Evolutionary conservation across 2,329 filamentous ascomycete species (phyloP), one percentile per base, ranked within the genome.

Genomic region (Cyphellophora europaea): DNA sequence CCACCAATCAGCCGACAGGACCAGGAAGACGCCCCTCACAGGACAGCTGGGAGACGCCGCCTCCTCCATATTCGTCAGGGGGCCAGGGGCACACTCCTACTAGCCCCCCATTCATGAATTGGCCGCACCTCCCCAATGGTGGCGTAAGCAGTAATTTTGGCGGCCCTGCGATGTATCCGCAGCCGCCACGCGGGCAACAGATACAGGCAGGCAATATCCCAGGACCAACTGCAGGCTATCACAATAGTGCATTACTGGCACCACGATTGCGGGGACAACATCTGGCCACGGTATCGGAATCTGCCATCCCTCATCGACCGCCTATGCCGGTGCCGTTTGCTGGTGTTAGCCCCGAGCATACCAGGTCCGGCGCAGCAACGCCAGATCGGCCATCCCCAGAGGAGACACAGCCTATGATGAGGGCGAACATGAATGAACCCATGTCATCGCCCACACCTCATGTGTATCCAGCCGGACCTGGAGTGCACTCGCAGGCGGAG

Each of bases 11-110:
- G n/a, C 8, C 8, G 21, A 8, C 8, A 25, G 21, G 21, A 8
- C 8, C 8, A 25, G 21, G 21, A n/a, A 25, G 30, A 16, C 8
- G 14, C 15, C 15, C 15, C 14, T 32, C 30, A 13, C 41, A 6
- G 30, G 31, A 13, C 33, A 40, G 43, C 17, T 49, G 47, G 47
- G 45, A 49, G 21, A 40, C 45, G 12, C 47, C 47, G 4, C 47
- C 47, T 31, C 47, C 47, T 5, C 47, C 47, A 15, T 49, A 49
- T 35, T 19, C 36, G 13, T 32, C 33, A 8, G 8, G 8, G 21
- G 21, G 21, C 21, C n/a, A n/a, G n/a, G n/a, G 21, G 21, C 21
- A 25, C 21, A 25, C 21, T 8, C 21, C 21, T 8, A 25, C 21
- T 8, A 25, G 21, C n/a, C 8, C 8, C n/a, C 21, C 21, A 25